These are phyloP conservation scores for Orbilia blumenaviensis DNA, from an alignment of 2,329 filamentous ascomycete genomes.

Conservation along the genomic window DNA sequence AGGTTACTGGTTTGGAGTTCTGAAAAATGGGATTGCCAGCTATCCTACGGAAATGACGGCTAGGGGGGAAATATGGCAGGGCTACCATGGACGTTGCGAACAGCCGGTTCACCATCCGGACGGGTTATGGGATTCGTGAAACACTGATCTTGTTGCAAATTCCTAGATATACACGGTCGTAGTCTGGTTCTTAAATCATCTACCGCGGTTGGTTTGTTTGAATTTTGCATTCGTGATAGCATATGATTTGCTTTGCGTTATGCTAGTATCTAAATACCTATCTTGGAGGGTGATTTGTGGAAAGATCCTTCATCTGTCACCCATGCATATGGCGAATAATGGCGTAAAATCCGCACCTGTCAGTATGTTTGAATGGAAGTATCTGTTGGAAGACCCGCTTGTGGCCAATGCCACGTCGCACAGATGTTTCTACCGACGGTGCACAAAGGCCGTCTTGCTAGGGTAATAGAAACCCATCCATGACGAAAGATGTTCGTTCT, in stretches of 20 bases:
- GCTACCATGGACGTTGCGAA: no score
- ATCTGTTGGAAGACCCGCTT: background rate
- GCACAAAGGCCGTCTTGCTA: background rate
- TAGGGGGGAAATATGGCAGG: background rate
- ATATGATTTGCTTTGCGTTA: background rate
- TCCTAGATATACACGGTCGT: no score
- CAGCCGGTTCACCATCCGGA: background rate
- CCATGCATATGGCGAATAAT: background rate
- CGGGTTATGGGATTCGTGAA: background rate
- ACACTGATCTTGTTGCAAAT: no score
- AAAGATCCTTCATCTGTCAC: background rate
- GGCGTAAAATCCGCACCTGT: background rate
- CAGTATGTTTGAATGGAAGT: no score
- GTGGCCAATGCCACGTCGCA: background rate
- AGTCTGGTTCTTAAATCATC: no score
- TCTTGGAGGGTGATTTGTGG: no score
- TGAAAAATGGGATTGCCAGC: no score
- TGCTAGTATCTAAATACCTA: no score
- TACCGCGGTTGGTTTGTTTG: no score
- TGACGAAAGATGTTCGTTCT: background rate
- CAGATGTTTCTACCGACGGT: background rate
- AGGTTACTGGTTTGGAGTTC: no score
- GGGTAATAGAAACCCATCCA: background rate
- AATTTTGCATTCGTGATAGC: background rate
- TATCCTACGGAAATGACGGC: no score